phyloP scores from a whole-genome alignment of 1,284 basidiomycete species.

The Chiua sp. region DNA sequence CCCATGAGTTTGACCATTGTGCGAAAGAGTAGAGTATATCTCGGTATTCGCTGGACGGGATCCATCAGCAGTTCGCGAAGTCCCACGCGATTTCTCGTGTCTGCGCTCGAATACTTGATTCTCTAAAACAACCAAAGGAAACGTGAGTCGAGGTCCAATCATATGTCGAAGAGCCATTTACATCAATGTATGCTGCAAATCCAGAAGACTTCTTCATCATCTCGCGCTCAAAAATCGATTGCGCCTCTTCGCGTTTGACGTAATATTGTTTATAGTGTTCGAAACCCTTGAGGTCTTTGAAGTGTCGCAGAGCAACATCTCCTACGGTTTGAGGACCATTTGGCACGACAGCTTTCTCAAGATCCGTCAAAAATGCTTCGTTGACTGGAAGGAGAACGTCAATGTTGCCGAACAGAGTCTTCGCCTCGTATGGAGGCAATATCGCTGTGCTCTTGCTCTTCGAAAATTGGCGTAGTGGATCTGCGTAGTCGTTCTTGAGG shows the following conservation, averaged over 20 bases:
- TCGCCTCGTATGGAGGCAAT: conserved; percentile 89
- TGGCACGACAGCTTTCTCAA: conserved; percentile 76
- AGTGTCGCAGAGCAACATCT: conserved; percentile 86
- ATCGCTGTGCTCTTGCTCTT: conserved; percentile 85
- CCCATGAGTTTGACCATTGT: conserved; percentile 90
- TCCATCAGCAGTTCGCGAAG: conserved; percentile 97
- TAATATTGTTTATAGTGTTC: conserved; percentile 94
- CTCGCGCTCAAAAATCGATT: conserved; percentile 87
- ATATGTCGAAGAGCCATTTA: conserved; percentile 44
- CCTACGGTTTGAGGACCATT: conserved; percentile 71
- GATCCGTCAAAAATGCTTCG: conserved; percentile 83
- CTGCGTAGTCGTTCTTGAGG: conserved; percentile 85
- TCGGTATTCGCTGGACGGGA: conserved; percentile 98
- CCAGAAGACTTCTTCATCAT: conserved; percentile 75
- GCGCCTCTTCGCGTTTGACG: conserved; percentile 92
- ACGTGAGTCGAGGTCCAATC: conserved; percentile 20
- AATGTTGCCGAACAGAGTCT: conserved; percentile 92
- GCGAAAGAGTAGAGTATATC: conserved; percentile 94
- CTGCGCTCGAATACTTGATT: conserved; percentile 88
- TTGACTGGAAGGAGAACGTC: conserved; percentile 90
- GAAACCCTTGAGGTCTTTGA: conserved; percentile 82
- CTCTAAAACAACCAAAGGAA: conserved; percentile 59
- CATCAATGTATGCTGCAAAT: conserved; percentile 87
- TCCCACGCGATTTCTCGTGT: conserved; percentile 85
- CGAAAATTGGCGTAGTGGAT: conserved; percentile 88